Conservation (phyloP, 345 rosid species). For the Pistacia atlantica region DNA sequence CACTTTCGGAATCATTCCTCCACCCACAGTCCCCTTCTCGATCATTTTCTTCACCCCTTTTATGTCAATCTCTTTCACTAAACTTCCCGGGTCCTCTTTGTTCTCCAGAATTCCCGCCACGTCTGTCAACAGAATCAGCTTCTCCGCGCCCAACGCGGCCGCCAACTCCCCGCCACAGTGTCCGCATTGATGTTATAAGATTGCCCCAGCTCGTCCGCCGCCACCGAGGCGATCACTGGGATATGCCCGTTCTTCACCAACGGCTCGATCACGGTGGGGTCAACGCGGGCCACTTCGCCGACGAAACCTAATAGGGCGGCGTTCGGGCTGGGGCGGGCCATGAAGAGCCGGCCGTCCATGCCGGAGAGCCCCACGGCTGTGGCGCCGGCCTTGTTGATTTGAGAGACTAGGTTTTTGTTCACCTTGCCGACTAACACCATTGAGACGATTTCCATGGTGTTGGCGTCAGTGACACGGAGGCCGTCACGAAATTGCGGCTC, state of each 20-base stretch:
- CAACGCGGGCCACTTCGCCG: constrained; percentile 79
- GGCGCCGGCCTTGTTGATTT: constrained; percentile 80
- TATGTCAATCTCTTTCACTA: constrained; percentile 85
- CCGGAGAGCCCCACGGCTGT: constrained; percentile 89
- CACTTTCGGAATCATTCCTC: constrained; percentile 97
- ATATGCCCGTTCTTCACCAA: constrained; percentile 63
- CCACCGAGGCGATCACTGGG: constrained; percentile 92
- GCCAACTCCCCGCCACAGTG: constrained; percentile 92
- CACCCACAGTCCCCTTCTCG: constrained; percentile 68
- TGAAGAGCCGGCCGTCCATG: constrained; percentile 83
- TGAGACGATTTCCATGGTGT: constrained; percentile 93
- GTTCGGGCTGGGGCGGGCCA: constrained; percentile 73
- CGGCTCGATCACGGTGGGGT: constrained; percentile 57
- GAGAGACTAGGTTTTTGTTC: constrained; percentile 77
- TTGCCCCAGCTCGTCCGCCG: constrained; percentile 74
- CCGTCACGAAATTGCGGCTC: constrained; percentile 59
- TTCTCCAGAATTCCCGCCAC: constrained; percentile 81
- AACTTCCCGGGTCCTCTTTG: constrained; percentile 59
- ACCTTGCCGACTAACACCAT: constrained; percentile 94
- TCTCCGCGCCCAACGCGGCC: constrained; percentile 92
- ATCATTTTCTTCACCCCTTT: constrained; percentile 86
- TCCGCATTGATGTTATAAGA: constrained; percentile 91
- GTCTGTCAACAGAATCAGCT: constrained; percentile 80
- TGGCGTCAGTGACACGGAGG: constrained; percentile 84
- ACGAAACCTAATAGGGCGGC: constrained; percentile 78